Conservation (phyloP, 139 green algal genomes). For the Chlamydomonas sphaeroides region DNA sequence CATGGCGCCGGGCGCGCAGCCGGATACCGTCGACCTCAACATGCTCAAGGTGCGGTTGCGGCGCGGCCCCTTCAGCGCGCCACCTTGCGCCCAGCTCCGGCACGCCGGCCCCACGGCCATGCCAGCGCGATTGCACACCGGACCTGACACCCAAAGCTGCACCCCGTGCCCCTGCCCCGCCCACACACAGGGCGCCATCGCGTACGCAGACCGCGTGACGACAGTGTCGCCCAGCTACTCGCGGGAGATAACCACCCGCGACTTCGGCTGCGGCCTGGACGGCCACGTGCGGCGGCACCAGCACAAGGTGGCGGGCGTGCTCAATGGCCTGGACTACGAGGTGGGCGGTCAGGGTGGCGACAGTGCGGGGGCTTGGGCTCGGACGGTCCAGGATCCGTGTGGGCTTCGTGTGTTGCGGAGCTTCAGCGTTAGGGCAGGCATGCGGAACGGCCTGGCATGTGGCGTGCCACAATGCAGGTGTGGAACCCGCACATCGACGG, state of each 20-base stretch:
- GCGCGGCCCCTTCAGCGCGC: too few species aligned
- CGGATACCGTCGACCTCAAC: background rate
- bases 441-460: too few species aligned
- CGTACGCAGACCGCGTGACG: constrained; percentile 85
- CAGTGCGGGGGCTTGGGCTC: too few species aligned
- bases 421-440: too few species aligned
- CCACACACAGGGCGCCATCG: constrained; percentile 65
- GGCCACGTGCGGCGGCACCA: constrained; percentile 55
- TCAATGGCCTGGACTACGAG: constrained; percentile 94
- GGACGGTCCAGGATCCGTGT: too few species aligned
- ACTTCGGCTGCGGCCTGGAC: constrained; percentile 58
- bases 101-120: too few species aligned
- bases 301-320: constrained; percentile 74
- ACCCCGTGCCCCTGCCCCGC: too few species aligned
- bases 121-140: too few species aligned
- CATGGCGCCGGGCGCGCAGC: background rate
- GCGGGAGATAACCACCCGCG: constrained; percentile 68
- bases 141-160: too few species aligned
- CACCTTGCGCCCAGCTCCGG: too few species aligned
- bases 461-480: background rate
- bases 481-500: constrained; percentile 36
- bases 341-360: too few species aligned
- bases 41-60: constrained; percentile 61
- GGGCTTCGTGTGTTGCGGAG: too few species aligned
- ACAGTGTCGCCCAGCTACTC: constrained; percentile 93